phyloP scores from a whole-genome alignment of 768 basidiomycete species.

The Tephrocybe sp. region DNA sequence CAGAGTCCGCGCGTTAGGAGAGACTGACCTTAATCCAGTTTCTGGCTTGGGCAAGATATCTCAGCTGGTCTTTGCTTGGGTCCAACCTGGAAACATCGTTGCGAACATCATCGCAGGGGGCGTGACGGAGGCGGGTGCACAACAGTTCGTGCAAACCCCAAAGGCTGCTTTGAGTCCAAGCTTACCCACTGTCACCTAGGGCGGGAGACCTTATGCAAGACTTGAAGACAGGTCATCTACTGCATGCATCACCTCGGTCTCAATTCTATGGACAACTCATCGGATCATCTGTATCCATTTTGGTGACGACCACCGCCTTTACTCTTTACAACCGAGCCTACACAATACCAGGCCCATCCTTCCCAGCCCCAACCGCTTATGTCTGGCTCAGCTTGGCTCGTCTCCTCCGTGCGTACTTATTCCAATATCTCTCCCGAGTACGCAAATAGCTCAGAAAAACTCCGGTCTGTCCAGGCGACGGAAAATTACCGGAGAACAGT shows the following conservation, averaged over 20 bases:
- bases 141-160: conserved; percentile 56
- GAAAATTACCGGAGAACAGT: conserved; percentile 75
- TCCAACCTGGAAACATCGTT: conserved; percentile 94
- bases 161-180: neutral
- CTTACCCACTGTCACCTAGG: conserved; percentile 35
- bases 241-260: conserved; percentile 85
- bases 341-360: conserved; percentile 88
- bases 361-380: conserved; percentile 93
- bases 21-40: conserved; percentile 92
- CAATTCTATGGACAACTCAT: conserved; percentile 95
- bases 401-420: conserved; percentile 58
- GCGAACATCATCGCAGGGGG: conserved; percentile 97
- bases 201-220: conserved; percentile 99
- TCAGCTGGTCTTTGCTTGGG: conserved; percentile 90
- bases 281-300: conserved; percentile 82
- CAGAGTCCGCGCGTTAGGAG: conserved; percentile 91
- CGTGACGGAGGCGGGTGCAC: conserved; percentile 94
- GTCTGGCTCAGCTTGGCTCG: conserved; percentile 85
- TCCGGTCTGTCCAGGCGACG: conserved; percentile 57
- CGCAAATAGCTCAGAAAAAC: conserved; percentile 16
- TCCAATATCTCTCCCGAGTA: neutral
- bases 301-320: conserved; percentile 88
- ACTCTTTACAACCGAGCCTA: conserved; percentile 86
- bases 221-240: conserved; percentile 93
- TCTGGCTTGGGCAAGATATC: conserved; percentile 94